Evolutionary conservation across 352 stramenopile species (phyloP), one percentile per base, ranked within the genome.

Genomic region (Globisporangium cederbergense): DNA sequence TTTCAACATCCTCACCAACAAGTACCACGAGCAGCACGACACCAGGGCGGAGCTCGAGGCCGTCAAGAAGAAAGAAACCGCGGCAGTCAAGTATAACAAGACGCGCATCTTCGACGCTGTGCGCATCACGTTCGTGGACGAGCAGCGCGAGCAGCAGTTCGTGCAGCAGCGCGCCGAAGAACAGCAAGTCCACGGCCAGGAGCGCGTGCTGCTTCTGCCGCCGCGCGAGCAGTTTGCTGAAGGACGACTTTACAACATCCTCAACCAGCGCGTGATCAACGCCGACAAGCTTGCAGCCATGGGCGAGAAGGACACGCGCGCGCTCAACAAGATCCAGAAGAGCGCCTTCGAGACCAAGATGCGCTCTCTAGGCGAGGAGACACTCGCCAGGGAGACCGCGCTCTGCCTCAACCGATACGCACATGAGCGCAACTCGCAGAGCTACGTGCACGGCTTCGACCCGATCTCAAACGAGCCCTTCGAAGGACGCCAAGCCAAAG

Each of bases 1-100:
- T 36, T 91, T 90, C 64, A 90, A 84, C 62, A 88, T 91, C 43
- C 74, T 91, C 47, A 87, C 75, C 30, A 91, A 91, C 75, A 86
- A 91, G 76, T 91, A 88, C 36, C 77, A 89, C 63, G 72, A 83
- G 25, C 62, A 72, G 5, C 81, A 92, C 32, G 79, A 89, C 3
- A 59, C 71, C 36, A 73, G 73, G 1, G 64, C 76, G 7, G 52
- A 72, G 18, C 49, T 66, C 20, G 83, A 93, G 25, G 52, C 59
- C 25, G 58, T 51, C 8, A 64, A 69, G 14, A 74, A 76, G 28
- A 91, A 90, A 43, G 62, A 81, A 2, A 20, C 75, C 10, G 84
- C 87, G 11, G 78, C 78, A 7, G 62, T 76, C 11, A 90, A 90
- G 62, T 93, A 88, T 62, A 75, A 73, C 67, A 81, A 91, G 65